Base-by-base conservation (phyloP, 768 basidiomycete genomes). In the Mycena olivaceomarginata region DNA sequence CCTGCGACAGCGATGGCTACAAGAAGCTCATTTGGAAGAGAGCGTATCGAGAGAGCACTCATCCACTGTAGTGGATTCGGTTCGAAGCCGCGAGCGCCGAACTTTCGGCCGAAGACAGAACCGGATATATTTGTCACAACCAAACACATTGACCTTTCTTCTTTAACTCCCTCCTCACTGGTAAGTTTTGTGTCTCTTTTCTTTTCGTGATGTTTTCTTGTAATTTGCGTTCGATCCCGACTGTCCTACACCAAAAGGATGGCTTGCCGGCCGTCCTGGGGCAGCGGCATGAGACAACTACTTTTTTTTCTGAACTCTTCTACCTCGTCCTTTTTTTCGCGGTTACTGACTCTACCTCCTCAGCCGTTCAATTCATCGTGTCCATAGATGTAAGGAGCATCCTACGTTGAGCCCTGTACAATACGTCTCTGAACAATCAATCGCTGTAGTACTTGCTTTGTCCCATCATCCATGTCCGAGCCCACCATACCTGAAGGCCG, bases 171-270 rank as follows among this genome's bases (percentile, higher is more conserved):
- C 11, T 40, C 31, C 31, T 31, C 31, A 31, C 53, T 56, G 40
- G 77, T 75, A 16, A 53, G 73, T 70, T 11, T 10, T 65, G 70
- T 75, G 51, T 37, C 25, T 79, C 37, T 12, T 65, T 74, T 74
- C 59, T 68, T 76, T 81, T 43, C 74, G 81, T 85, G 91, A 95
- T 95, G 94, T 80, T 88, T 85, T 87, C 80, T 89, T 87, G 95
- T 96, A 96, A 96, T 96, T 96, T 96, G 95, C 95, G 95, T 95
- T 95, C 94, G 95, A 96, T 85, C 86, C 83, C 88, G 83, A 85
- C 84, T 83, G 83, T 87, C 88, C 87, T 88, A 89, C 80, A 87
- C 90, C 91, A 94, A 94, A 95, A 91, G 94, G 92, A 86, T 87
- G 89, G 91, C 93, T 89, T 88, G 95, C 95, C 94, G 87, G 93